A percentile compares a stretch with the other conserved stretches of the same genome.
Conservation (phyloP, 768 basidiomycete genomes). For the Rhodocollybia butyracea region DNA sequence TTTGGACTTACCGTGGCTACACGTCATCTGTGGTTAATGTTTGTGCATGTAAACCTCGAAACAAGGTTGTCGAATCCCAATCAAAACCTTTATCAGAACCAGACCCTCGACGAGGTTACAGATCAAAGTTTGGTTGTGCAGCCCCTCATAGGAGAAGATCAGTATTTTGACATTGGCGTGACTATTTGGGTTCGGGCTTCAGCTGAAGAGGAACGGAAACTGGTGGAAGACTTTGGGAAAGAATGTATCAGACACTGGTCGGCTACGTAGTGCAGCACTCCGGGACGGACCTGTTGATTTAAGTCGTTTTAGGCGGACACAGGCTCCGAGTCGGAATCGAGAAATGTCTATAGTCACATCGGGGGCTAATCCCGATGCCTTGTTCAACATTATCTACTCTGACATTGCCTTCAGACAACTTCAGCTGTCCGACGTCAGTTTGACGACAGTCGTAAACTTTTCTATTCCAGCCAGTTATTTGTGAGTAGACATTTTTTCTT, state of each 20-base stretch:
- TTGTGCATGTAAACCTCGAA: neutral
- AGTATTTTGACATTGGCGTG: constrained; percentile 25
- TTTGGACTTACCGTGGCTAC: neutral
- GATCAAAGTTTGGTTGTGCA: neutral
- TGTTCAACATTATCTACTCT: constrained; percentile 21
- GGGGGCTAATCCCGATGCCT: neutral
- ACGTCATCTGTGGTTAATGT: neutral
- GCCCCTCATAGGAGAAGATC: constrained; percentile 19
- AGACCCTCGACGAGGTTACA: neutral
- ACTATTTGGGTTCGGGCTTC: constrained; percentile 23
- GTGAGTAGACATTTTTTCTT: constrained; percentile 5
- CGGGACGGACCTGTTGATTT: neutral
- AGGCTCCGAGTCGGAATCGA: neutral
- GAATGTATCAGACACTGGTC: neutral
- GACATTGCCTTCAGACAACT: constrained; percentile 22
- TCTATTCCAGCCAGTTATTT: constrained; percentile 19
- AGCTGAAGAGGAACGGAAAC: constrained; percentile 12
- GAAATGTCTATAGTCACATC: neutral
- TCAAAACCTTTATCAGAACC: constrained; percentile 3
- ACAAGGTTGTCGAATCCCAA: neutral
- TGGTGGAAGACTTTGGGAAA: neutral
- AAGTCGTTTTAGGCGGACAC: no score
- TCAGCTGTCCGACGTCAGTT: constrained; percentile 18
- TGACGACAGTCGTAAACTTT: constrained; percentile 19
- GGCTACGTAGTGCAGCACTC: neutral